Conservation (phyloP, 495 filamentous ascomycete genomes). For the Letharia columbiana region DNA sequence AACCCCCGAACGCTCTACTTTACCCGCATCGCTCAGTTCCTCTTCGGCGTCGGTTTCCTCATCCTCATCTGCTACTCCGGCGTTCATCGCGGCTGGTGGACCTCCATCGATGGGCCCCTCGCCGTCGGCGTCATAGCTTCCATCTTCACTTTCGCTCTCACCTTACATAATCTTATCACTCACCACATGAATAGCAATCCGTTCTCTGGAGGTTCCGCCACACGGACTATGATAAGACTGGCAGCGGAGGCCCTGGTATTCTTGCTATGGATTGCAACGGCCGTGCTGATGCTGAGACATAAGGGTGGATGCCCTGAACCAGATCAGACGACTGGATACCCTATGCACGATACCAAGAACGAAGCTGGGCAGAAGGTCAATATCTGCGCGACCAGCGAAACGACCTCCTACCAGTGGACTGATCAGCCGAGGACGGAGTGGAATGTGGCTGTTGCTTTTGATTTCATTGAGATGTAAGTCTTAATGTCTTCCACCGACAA, state of each 20-base stretch:
- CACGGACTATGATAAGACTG: slow-evolving; percentile 13
- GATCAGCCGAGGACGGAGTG: slow-evolving; percentile 19
- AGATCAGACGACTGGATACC: neutral
- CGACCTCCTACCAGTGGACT: neutral
- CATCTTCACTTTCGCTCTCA: slow-evolving; percentile 22
- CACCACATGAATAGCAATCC: slow-evolving; percentile 23
- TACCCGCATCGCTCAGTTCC: slow-evolving; percentile 22
- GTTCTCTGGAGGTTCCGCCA: slow-evolving; percentile 16
- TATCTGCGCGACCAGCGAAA: neutral
- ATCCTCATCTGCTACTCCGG: slow-evolving; percentile 24
- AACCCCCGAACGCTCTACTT: slow-evolving; percentile 20
- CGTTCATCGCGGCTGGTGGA: slow-evolving; percentile 26
- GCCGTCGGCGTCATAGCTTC: slow-evolving; percentile 25
- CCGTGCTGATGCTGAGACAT: slow-evolving; percentile 20
- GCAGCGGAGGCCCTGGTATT: slow-evolving; percentile 18
- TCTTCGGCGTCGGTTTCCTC: slow-evolving; percentile 22
- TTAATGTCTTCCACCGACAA: neutral
- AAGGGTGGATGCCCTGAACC: slow-evolving; percentile 12
- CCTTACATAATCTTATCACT: slow-evolving; percentile 16
- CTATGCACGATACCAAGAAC: neutral
- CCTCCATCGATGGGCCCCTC: slow-evolving; percentile 23
- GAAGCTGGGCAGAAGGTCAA: neutral
- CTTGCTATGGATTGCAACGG: slow-evolving; percentile 24
- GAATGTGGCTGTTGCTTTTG: slow-evolving; percentile 14
- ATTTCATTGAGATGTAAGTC: slow-evolving; percentile 23